phyloP scores from a whole-genome alignment of 2,329 filamentous ascomycete genomes.

The Trichocomaceae sp. region DNA sequence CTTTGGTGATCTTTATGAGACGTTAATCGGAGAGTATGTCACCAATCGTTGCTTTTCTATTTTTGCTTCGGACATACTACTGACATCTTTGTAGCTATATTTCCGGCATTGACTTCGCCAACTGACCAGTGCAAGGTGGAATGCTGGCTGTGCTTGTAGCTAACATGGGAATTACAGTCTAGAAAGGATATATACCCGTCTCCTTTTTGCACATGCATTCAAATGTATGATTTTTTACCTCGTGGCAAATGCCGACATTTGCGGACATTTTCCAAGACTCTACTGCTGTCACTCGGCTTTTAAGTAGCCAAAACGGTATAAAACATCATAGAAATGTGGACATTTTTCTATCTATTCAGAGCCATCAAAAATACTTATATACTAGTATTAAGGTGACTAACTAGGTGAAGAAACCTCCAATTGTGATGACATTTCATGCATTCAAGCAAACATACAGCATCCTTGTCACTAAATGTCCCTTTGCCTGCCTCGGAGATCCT shows the following conservation, averaged over 20 bases:
- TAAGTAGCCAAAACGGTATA: too few relatives aligned
- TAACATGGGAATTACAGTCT: constrained; percentile 4
- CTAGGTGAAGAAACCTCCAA: not conserved
- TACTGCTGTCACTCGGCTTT: too few relatives aligned
- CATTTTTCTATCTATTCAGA: too few relatives aligned
- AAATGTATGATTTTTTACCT: too few relatives aligned
- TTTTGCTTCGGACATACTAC: not conserved
- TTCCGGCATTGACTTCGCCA: not conserved
- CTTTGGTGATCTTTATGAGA: constrained; percentile 7
- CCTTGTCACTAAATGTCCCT: not conserved
- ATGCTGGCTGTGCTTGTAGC: constrained; percentile 4
- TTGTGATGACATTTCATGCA: not conserved
- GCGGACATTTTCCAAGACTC: too few relatives aligned
- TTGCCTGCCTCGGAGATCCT: not conserved
- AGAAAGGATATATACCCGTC: not conserved
- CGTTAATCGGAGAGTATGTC: constrained; percentile 2
- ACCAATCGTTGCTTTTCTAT: not conserved
- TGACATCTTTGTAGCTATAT: not conserved
- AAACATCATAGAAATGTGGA: too few relatives aligned
- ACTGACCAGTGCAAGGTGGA: constrained; percentile 3
- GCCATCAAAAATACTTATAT: too few relatives aligned
- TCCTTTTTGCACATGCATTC: not conserved
- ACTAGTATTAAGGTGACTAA: too few relatives aligned
- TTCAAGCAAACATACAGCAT: not conserved
- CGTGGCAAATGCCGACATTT: too few relatives aligned